These are phyloP conservation scores for Ceriops decandra DNA, from an alignment of 345 rosid species.

Conservation along the genomic window DNA sequence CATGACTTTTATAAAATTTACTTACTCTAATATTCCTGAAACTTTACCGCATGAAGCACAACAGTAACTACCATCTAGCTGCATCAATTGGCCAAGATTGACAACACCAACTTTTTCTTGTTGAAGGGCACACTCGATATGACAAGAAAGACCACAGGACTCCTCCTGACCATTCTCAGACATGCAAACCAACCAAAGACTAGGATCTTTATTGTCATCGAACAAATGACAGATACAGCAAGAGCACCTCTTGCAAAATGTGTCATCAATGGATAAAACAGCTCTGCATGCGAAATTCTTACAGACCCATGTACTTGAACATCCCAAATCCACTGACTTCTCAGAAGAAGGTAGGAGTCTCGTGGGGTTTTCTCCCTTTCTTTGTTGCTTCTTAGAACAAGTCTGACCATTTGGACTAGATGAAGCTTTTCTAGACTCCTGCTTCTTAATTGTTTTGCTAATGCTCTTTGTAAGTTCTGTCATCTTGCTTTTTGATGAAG, in stretches of 20 bases:
- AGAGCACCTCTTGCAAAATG: slow-evolving; percentile 95
- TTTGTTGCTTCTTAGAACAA: slow-evolving; percentile 51
- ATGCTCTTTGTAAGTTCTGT: slow-evolving; percentile 43
- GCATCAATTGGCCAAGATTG: slow-evolving; percentile 78
- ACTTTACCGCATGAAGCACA: slow-evolving; percentile 98
- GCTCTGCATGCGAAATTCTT: slow-evolving; percentile 73
- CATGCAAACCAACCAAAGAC: slow-evolving; percentile 72
- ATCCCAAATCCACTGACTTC: slow-evolving; percentile 41
- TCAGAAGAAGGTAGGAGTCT: slow-evolving; percentile 40
- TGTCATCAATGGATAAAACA: slow-evolving; percentile 50
- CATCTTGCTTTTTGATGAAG: slow-evolving; percentile 61
- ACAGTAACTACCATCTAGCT: slow-evolving; percentile 80
- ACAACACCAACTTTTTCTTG: slow-evolving; percentile 78
- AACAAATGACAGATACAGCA: slow-evolving; percentile 88
- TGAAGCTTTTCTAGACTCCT: slow-evolving; percentile 47
- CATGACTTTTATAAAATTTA: slow-evolving; percentile 14
- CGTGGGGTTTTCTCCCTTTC: slow-evolving; percentile 64
- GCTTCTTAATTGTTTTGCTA: slow-evolving; percentile 60
- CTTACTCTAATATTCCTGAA: slow-evolving; percentile 86
- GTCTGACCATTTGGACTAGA: slow-evolving; percentile 36
- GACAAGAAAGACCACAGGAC: slow-evolving; percentile 90
- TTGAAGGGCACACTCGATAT: slow-evolving; percentile 87
- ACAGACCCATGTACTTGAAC: slow-evolving; percentile 59
- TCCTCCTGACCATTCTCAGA: slow-evolving; percentile 55
- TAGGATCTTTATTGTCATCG: slow-evolving; percentile 88